Evolutionary conservation across 495 filamentous ascomycete genomes (phyloP).

Genomic region (Aspergillus campestris): DNA sequence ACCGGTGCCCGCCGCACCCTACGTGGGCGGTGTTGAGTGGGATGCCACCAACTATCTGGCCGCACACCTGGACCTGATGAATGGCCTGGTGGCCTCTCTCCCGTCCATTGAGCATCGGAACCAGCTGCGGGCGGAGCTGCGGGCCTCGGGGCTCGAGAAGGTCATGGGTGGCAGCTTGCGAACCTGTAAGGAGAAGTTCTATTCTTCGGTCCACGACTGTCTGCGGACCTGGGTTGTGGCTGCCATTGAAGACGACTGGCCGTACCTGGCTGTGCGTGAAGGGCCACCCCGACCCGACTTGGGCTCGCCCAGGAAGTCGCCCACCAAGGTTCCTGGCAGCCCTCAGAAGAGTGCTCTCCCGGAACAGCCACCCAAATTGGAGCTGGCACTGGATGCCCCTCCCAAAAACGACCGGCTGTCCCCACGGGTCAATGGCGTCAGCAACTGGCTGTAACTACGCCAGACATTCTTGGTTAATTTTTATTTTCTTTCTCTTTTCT

Average conservation of each 20-base stretch:
- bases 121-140: conserved; percentile 62
- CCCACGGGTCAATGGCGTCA: conserved; percentile 18
- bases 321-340: conserved; percentile 28
- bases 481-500: conserved; percentile 13
- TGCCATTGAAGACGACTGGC: conserved; percentile 80
- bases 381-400: conserved; percentile 29
- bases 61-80: conserved; percentile 84
- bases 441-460: conserved; percentile 30
- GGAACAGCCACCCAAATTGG: conserved; percentile 34
- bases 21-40: conserved; percentile 98
- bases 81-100: conserved; percentile 80
- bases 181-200: conserved; percentile 96
- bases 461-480: background rate
- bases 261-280: conserved; percentile 63
- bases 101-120: conserved; percentile 69
- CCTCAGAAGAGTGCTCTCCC: conserved; percentile 33
- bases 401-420: conserved; percentile 10
- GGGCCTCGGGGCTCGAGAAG: conserved; percentile 85
- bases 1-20: conserved; percentile 88
- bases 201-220: conserved; percentile 79
- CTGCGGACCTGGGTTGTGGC: conserved; percentile 86
- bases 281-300: conserved; percentile 46
- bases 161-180: conserved; percentile 74
- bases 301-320: conserved; percentile 35
- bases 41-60: conserved; percentile 95